These are phyloP conservation scores for Pyricularia pennisetigena DNA, from an alignment of 2,329 filamentous ascomycete genomes.

Conservation along the genomic window DNA sequence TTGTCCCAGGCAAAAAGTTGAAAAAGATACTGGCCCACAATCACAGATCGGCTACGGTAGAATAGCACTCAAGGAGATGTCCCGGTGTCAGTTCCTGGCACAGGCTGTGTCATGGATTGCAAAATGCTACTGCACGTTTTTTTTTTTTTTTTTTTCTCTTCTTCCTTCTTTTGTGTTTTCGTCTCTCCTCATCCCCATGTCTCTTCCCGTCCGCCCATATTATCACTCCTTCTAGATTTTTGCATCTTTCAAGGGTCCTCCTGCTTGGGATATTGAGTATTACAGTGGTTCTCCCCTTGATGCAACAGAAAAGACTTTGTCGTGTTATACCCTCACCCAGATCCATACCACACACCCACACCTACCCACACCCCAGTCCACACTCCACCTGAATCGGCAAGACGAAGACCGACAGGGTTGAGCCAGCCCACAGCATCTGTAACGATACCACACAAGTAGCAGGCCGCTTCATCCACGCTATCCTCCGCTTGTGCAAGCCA, in stretches of 20 bases:
- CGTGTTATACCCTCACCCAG: not conserved
- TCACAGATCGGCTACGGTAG: not conserved
- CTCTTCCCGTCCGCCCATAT: not conserved
- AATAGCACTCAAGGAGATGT: not conserved
- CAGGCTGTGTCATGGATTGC: not conserved
- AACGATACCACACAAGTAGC: not conserved
- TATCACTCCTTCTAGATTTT: not conserved
- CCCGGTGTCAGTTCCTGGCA: not conserved
- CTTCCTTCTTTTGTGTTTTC: not conserved
- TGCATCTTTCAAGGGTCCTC: not conserved
- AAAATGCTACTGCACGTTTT: not conserved
- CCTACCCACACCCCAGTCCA: not conserved
- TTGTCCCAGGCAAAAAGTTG: not conserved
- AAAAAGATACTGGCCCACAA: not conserved
- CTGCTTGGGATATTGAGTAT: not conserved
- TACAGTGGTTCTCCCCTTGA: not conserved
- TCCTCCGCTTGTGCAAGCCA: slow-evolving; percentile 1
- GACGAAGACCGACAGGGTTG: not conserved
- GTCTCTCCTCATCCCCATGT: not conserved
- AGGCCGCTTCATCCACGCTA: not conserved
- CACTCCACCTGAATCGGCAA: not conserved
- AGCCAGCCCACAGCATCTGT: not conserved
- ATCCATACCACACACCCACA: not conserved
- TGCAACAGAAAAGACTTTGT: not conserved
- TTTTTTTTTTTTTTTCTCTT: not conserved